Evolutionary conservation across 2,329 filamentous ascomycete genomes (phyloP), one percentile per base, ranked within the genome.

Genomic region (Macrophomina pseudophaseolina): DNA sequence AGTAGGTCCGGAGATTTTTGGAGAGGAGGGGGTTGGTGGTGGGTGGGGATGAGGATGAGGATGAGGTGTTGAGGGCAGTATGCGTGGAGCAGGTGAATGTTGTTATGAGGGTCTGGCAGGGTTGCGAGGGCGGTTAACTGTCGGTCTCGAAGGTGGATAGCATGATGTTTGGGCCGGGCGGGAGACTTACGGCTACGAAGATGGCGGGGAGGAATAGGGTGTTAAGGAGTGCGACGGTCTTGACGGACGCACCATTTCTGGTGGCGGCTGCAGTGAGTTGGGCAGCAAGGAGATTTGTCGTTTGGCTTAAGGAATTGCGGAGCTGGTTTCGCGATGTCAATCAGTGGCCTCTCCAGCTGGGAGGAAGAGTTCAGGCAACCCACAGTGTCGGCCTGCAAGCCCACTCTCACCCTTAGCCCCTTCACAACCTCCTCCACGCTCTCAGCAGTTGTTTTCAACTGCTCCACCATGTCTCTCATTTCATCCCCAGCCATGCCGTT

Each of bases 131-230:
- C 7, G 5, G 52, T 32, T 38, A 40, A 4, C n/a, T 33, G 2
- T 44, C 7, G 9, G 42, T 11, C n/a, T 4, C 4, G 11, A 12
- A 2, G 28, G n/a, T 33, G 18, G 18, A 5, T 32, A 30, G 18
- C 6, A 5, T 6, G 28, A 35, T 0, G 38, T 40, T 28, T 12
- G 53, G 18, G 18, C 30, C n/a, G 40, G 40, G 58, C 11, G 40
- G 44, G 11, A 30, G 30, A 1, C 64, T 33, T 63, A 72, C 70
- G 69, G 80, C 76, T 68, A 81, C 74, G 68, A 81, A 81, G 12
- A 78, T 80, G 0, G 75, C 78, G 2, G 80, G 80, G 1, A 81
- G 75, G 67, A 81, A 81, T 2, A 76, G 67, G 69, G 80, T 78
- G 44, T 78, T 81, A 65, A 81, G 72, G 2, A 79, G 70, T 0